Conservation (phyloP, 2,329 filamentous ascomycete genomes). For the Aspergillus piperis region DNA sequence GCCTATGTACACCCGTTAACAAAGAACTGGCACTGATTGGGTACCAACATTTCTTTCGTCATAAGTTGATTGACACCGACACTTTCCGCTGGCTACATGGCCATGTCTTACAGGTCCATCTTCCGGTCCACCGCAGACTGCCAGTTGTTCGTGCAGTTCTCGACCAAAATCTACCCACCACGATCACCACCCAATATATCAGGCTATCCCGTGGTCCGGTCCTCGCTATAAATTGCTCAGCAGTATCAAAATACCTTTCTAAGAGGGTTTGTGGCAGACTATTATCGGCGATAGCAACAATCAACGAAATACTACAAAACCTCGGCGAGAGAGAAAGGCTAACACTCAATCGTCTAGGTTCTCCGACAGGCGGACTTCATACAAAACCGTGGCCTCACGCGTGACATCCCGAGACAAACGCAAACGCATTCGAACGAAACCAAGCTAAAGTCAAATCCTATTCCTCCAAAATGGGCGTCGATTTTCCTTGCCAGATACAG, state of each 20-base stretch:
- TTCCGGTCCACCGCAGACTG: slow-evolving; percentile 9
- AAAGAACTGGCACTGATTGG: slow-evolving; percentile 2
- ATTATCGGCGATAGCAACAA: neutral
- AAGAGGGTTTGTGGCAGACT: neutral
- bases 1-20: neutral
- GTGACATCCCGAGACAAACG: neutral
- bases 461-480: neutral
- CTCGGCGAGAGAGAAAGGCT: neutral
- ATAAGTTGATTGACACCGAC: neutral
- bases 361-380: neutral
- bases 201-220: neutral
- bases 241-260: neutral
- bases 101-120: slow-evolving; percentile 19
- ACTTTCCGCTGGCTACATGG: slow-evolving; percentile 18
- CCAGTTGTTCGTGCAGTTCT: slow-evolving; percentile 16
- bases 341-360: no score
- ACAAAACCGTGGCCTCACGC: neutral
- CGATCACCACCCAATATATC: neutral
- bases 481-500: neutral
- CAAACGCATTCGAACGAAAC: neutral
- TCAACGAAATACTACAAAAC: neutral
- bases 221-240: neutral
- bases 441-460: neutral
- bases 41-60: neutral
- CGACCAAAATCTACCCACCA: neutral